Conservation (phyloP, 805 yeast genomes). For the Lipomyces chichibuensis region DNA sequence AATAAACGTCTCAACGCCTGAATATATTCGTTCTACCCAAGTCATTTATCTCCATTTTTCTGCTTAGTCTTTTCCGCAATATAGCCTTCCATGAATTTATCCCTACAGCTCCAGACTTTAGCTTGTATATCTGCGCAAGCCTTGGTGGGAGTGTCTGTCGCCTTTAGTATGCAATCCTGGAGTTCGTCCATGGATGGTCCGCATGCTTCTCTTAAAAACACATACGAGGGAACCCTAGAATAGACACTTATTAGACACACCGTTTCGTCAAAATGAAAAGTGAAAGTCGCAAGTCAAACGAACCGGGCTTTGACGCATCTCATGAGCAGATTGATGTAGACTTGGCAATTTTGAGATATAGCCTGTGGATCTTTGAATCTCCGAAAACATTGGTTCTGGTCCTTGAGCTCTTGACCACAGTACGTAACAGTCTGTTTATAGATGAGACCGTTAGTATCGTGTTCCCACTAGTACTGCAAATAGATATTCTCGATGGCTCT, state of each 20-base stretch:
- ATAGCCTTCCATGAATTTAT: background rate
- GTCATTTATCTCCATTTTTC: background rate
- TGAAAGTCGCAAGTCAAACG: background rate
- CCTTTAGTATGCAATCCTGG: background rate
- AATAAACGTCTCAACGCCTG: background rate
- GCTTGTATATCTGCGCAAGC: background rate
- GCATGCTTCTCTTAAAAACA: background rate
- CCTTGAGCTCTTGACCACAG: constrained; percentile 1
- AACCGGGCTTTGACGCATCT: background rate
- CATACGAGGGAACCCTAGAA: background rate
- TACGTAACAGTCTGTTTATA: background rate
- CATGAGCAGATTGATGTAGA: background rate
- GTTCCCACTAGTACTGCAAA: background rate
- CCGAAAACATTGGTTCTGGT: background rate
- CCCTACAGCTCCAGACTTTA: background rate
- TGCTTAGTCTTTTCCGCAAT: background rate
- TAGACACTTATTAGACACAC: background rate
- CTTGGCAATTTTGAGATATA: background rate
- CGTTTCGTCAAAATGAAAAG: background rate
- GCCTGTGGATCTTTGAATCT: background rate
- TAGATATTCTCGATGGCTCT: background rate
- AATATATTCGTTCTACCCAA: background rate
- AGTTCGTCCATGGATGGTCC: background rate
- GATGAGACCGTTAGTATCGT: background rate
- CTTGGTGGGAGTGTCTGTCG: background rate